Conservation (phyloP, 768 basidiomycete genomes). For the Pleurotus ostreatus region DNA sequence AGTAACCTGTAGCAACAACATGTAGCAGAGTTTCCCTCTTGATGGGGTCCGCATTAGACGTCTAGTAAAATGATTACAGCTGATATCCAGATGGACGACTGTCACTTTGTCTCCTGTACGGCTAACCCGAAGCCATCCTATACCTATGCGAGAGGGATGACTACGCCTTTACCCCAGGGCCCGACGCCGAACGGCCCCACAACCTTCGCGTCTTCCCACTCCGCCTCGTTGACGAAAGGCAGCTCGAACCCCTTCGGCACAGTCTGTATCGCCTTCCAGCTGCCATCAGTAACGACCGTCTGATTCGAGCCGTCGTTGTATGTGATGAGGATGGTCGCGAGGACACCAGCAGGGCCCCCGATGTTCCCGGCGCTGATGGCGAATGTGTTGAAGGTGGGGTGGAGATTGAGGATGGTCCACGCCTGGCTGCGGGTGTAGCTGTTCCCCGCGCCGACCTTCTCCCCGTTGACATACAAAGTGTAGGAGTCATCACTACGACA, state of each 20-base stretch:
- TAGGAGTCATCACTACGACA: background rate
- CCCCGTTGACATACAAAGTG: slow-evolving; percentile 4
- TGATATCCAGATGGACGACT: too few relatives aligned
- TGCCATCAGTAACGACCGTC: slow-evolving; percentile 17
- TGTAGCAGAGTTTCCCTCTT: too few relatives aligned
- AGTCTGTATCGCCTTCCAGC: slow-evolving; percentile 17
- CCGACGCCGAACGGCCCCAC: background rate
- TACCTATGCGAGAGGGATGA: background rate
- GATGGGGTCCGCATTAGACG: too few relatives aligned
- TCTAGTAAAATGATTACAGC: too few relatives aligned
- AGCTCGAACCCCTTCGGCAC: slow-evolving; percentile 25
- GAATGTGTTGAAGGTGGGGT: slow-evolving; percentile 18
- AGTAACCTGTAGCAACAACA: too few relatives aligned
- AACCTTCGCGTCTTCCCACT: slow-evolving; percentile 23
- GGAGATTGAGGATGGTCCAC: slow-evolving; percentile 24
- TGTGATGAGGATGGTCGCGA: slow-evolving; percentile 16
- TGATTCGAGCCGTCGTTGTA: slow-evolving; percentile 19
- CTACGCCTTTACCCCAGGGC: background rate
- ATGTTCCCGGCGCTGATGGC: slow-evolving; percentile 27
- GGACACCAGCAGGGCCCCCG: slow-evolving; percentile 21
- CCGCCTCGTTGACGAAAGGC: slow-evolving; percentile 23
- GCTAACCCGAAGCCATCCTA: too few relatives aligned
- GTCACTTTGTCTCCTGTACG: too few relatives aligned
- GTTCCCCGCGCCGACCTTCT: slow-evolving; percentile 17
- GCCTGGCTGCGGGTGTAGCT: slow-evolving; percentile 18